Base-by-base conservation (phyloP, 164 flowering plant genomes). In the Santalum album region DNA sequence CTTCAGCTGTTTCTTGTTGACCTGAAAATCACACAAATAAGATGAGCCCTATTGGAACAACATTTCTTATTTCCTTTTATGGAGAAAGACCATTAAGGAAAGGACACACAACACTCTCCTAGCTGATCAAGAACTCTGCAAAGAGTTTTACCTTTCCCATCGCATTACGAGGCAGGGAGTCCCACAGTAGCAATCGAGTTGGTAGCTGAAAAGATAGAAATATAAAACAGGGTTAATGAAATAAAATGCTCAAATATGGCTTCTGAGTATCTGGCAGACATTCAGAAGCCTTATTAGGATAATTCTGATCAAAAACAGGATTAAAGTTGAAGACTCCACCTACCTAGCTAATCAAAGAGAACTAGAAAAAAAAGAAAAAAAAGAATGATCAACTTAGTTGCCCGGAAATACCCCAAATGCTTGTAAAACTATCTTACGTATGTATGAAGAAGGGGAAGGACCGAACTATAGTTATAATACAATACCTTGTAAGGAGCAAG, bases 401-500 rank as follows among this genome's bases (percentile, higher is more conserved):
- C n/a, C n/a, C n/a, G n/a, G n/a, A n/a, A n/a, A n/a, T n/a, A n/a
- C n/a, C n/a, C n/a, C n/a, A n/a, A n/a, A n/a, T n/a, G n/a, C n/a
- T n/a, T n/a, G n/a, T n/a, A n/a, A n/a, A n/a, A n/a, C n/a, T n/a
- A n/a, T n/a, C n/a, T n/a, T 20, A 14, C 14, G 15, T 20, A 19
- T 43, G 7, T 43, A 43, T 43, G 5, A 14, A 43, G 15, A 17
- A 43, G 12, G 21, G 3, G n/a, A 43, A 4, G 21, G 19, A 43
- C n/a, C 5, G n/a, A 4, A 46, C 10, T 16, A n/a, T 46, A 5
- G 23, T 19, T n/a, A 46, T n/a, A n/a, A 5, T 3, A 17, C 26
- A 47, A 54, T 55, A 90, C 99, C 96, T 94, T 94, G 77, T 87
- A 90, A 5, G 95, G 90, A 25, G 97, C 99, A 71, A 90, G 97